These are phyloP conservation scores for Globisporangium mamillatum DNA, from an alignment of 352 stramenopile species.

Conservation along the genomic window DNA sequence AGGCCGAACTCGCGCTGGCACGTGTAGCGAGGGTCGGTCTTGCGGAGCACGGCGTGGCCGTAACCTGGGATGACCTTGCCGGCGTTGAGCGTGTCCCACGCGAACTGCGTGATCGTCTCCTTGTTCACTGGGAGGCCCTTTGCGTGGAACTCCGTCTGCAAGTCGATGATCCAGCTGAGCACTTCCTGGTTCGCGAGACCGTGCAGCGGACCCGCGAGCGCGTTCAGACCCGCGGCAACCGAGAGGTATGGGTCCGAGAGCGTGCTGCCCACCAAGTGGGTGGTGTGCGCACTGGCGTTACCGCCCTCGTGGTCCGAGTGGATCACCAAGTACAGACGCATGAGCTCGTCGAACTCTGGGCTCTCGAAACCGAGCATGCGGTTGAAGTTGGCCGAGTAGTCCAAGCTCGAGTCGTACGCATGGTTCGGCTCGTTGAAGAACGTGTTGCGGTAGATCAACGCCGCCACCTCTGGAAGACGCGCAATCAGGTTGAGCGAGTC, in stretches of 20 bases:
- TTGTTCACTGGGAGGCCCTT: constrained; percentile 97
- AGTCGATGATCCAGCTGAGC: constrained; percentile 90
- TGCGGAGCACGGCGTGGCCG: constrained; percentile 97
- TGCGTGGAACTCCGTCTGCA: constrained; percentile 95
- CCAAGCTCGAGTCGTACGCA: constrained; percentile 92
- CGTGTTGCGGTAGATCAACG: constrained; percentile 98
- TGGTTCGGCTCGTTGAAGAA: constrained; percentile 96
- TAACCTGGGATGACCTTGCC: constrained; percentile 99
- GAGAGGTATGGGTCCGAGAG: constrained; percentile 98
- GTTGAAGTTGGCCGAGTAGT: constrained; percentile 99
- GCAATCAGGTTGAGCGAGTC: constrained; percentile 98
- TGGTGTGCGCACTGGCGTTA: constrained; percentile 98
- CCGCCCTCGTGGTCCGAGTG: constrained; percentile 99
- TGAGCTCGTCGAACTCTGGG: constrained; percentile 97
- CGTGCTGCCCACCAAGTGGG: constrained; percentile 97
- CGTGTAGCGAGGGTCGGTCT: constrained; percentile 99
- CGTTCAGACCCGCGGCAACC: constrained; percentile 96
- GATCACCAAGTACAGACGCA: constrained; percentile 99
- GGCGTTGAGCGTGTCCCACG: constrained; percentile 98
- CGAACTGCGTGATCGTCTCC: constrained; percentile 99
- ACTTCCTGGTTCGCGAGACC: constrained; percentile 99
- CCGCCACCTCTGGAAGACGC: constrained; percentile 95
- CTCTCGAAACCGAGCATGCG: constrained; percentile 98
- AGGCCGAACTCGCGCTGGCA: constrained; percentile 99
- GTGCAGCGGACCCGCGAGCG: constrained; percentile 97